A percentile compares a stretch with the other conserved stretches of the same genome.
Conservation (phyloP, 2,329 filamentous ascomycete genomes). For the Penicillium italicum region DNA sequence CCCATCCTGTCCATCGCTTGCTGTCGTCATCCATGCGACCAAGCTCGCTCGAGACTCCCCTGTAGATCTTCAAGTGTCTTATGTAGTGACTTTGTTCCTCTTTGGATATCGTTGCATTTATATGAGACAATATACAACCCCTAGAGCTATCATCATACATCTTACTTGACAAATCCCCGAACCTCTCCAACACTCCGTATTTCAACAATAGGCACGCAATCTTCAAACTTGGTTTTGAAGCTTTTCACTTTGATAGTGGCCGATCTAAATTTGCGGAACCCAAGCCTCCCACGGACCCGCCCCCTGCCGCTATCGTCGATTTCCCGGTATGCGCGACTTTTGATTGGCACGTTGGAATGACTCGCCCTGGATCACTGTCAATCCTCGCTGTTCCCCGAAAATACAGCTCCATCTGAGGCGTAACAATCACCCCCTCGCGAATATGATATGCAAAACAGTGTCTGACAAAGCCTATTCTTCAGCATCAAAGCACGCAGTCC, state of each 20-base stretch:
- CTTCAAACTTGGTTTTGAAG: not conserved
- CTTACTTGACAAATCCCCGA: not conserved
- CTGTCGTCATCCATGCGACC: constrained; percentile 17
- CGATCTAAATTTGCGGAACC: constrained; percentile 30
- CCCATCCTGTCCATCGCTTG: constrained; percentile 12
- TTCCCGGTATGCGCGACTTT: constrained; percentile 17
- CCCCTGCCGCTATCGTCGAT: constrained; percentile 23
- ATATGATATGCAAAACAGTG: not conserved
- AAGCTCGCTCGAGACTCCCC: constrained; percentile 12
- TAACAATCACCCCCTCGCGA: constrained; percentile 5
- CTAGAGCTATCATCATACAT: not conserved
- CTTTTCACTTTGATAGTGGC: constrained; percentile 14
- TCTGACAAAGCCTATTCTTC: not conserved
- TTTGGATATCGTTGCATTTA: not conserved
- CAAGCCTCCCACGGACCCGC: constrained; percentile 25
- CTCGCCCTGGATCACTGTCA: constrained; percentile 15
- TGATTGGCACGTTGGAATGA: constrained; percentile 25
- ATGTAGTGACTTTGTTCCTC: not conserved
- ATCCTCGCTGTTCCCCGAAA: constrained; percentile 11
- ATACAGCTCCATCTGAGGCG: not conserved
- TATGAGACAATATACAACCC: not conserved
- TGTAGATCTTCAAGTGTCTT: constrained; percentile 11
- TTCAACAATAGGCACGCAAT: not conserved
- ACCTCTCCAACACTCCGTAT: not conserved
- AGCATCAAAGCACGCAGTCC: not conserved